A percentile compares a stretch with the other conserved stretches of the same genome.
These are phyloP conservation scores for Medicago lupulina DNA, from an alignment of 306 rosid genomes.

Conservation along the genomic window DNA sequence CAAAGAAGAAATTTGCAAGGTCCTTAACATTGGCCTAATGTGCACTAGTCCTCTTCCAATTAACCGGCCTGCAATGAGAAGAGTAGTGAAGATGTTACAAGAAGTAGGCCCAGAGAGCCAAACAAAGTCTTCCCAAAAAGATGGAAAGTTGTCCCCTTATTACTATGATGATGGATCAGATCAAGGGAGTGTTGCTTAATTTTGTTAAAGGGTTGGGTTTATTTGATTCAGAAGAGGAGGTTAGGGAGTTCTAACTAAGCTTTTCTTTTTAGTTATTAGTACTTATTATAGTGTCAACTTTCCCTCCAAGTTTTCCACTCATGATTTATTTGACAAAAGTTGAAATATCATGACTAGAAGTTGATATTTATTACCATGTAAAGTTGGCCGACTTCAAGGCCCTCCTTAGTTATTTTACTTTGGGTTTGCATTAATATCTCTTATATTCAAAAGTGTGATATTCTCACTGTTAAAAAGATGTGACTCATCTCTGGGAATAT, in stretches of 20 bases:
- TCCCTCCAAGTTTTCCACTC: constrained; percentile 32
- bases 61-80: constrained; percentile 71
- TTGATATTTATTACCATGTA: constrained; percentile 37
- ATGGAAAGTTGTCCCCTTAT: constrained; percentile 68
- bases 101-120: constrained; percentile 58
- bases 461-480: constrained; percentile 38
- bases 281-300: constrained; percentile 23
- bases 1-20: constrained; percentile 81
- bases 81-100: constrained; percentile 73
- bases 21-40: constrained; percentile 80
- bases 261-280: constrained; percentile 26
- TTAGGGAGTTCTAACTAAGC: not conserved
- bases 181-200: constrained; percentile 72
- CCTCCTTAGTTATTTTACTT: constrained; percentile 28
- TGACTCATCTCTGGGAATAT: constrained; percentile 23
- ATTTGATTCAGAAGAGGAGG: constrained; percentile 2
- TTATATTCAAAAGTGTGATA: constrained; percentile 26
- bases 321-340: constrained; percentile 39
- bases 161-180: constrained; percentile 70
- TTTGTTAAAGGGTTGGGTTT: constrained; percentile 7
- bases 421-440: constrained; percentile 27
- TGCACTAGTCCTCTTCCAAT: constrained; percentile 95
- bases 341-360: constrained; percentile 1
- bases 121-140: constrained; percentile 48
- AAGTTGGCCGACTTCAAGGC: constrained; percentile 38